Conservation (phyloP, 148 eudicot species). For the Diospyros kaki region DNA sequence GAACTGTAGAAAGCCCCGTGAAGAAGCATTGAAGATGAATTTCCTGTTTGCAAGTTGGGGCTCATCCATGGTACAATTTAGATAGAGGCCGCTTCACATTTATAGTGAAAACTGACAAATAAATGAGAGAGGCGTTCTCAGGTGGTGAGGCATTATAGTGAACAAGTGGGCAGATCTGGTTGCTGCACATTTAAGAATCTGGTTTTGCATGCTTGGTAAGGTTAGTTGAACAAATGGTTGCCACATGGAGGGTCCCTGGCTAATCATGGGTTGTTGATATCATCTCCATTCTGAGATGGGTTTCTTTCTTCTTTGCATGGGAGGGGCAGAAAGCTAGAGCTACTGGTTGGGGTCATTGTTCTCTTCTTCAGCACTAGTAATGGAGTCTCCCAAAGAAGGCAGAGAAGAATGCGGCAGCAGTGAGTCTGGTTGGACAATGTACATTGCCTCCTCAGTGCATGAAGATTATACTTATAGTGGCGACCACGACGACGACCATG, state of each 20-base stretch:
- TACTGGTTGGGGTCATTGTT: background rate
- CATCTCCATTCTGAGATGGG: background rate
- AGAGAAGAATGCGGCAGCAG: constrained; percentile 63
- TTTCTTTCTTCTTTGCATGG: background rate
- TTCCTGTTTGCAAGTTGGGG: constrained; percentile 30
- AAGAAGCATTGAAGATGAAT: constrained; percentile 9
- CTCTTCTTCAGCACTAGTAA: background rate
- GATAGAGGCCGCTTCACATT: constrained; percentile 27
- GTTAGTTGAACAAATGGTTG: too few species aligned
- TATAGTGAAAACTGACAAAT: constrained; percentile 23
- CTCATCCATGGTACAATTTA: constrained; percentile 16
- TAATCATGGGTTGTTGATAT: constrained; percentile 3
- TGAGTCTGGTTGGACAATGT: constrained; percentile 88
- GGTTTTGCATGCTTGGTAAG: background rate
- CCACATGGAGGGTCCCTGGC: background rate
- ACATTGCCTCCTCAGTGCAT: constrained; percentile 48
- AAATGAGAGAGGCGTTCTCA: constrained; percentile 19
- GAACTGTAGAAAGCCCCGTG: too few species aligned
- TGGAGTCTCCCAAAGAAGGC: constrained; percentile 24
- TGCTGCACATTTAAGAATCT: constrained; percentile 9
- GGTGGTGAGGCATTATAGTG: constrained; percentile 21
- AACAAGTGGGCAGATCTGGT: constrained; percentile 13
- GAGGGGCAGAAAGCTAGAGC: background rate
- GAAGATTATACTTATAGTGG: constrained; percentile 13
- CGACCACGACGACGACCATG: constrained; percentile 12